Evolutionary conservation across 1,139 yeast species (phyloP), one percentile per base, ranked within the genome.

Genomic region (Lodderomyces beijingensis): DNA sequence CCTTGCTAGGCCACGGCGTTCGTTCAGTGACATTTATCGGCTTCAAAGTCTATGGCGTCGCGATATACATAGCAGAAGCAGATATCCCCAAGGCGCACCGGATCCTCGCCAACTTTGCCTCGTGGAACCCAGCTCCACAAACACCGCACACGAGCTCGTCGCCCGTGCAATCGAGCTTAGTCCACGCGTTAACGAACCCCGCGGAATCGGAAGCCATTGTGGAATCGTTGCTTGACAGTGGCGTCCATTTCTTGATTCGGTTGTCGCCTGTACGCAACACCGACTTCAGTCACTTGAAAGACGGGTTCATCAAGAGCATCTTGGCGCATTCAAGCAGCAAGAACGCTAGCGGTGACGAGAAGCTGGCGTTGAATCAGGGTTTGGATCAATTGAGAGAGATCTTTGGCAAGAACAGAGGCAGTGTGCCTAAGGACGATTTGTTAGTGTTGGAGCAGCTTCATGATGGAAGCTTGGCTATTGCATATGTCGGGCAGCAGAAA

Each of bases 241-340:
- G 79, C 8, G 72, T 84, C 15, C 70, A 77, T 38, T 68, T 87
- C 45, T 65, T 79, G 30, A 79, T 87, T 22, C 68, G 95, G 42
- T 79, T 91, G 42, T 79, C 83, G 13, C 96, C 98, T 0, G 79
- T 83, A 8, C 73, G 95, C 50, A 86, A 84, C 53, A 89, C 97
- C 1, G 96, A 89, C 55, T 86, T 83, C 56, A 77, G 77, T 42
- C 97, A 91, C 54, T 60, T 91, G 53, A 75, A 84, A 46, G 97
- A 91, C 51, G 97, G 97, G 0, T 74, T 91, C 43, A 76, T 87
- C 36, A 82, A 91, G 50, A 79, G 94, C 2, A 70, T 81, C 31
- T 65, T 77, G 51, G 77, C 80, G 18, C 74, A 74, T 46, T 74
- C 77, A 2, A 53, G 57, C 39, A 62, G 70, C 35, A 68, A 65